These are phyloP conservation scores for Oryza longistaminata DNA, from an alignment of 176 grass and related monocot genomes.

Conservation along the genomic window DNA sequence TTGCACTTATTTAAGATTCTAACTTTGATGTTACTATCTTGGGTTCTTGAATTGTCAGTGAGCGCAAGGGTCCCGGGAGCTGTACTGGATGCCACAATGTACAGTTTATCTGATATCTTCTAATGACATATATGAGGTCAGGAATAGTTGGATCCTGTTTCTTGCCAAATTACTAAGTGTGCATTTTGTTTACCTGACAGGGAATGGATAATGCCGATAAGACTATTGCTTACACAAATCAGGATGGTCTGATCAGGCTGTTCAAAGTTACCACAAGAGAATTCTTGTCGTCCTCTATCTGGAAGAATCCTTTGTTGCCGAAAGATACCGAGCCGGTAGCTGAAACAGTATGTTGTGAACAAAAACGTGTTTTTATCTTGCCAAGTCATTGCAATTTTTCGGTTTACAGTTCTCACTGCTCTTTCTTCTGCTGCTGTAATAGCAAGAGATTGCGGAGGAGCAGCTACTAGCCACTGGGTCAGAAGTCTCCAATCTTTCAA, in stretches of 20 bases:
- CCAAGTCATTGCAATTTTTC: background rate
- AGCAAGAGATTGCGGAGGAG: constrained; percentile 36
- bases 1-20: background rate
- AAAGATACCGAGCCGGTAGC: constrained; percentile 6
- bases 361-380: background rate
- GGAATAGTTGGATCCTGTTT: background rate
- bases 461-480: constrained; percentile 5
- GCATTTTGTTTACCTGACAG: constrained; percentile 2
- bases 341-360: background rate
- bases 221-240: constrained; percentile 55
- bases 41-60: background rate
- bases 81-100: constrained; percentile 44
- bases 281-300: constrained; percentile 54
- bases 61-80: background rate
- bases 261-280: constrained; percentile 64
- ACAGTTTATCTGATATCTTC: constrained; percentile 10
- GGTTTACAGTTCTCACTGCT: constrained; percentile 1
- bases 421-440: constrained; percentile 8
- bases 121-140: background rate
- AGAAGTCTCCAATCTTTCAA: constrained; percentile 43
- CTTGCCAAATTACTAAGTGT: background rate
- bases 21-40: background rate
- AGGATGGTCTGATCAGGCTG: constrained; percentile 55
- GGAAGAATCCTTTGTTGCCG: constrained; percentile 44
- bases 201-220: no score